Base-by-base conservation (phyloP, 345 rosid species). In the Camelina sativa region DNA sequence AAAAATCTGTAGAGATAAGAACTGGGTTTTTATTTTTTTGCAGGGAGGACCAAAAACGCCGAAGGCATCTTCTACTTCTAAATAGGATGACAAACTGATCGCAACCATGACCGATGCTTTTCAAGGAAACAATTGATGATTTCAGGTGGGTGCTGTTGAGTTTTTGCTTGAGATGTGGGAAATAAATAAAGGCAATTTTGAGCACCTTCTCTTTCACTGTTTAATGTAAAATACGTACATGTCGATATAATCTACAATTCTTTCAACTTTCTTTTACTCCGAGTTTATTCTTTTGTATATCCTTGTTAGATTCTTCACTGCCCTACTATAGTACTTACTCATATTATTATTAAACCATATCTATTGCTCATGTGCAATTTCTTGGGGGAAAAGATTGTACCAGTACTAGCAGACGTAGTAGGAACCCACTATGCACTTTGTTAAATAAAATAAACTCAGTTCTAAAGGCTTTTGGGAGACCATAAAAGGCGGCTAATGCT, bases 11-110 rank as follows among this genome's bases (percentile, higher is more conserved):
- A 10, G 56, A 17, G 43, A 62, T 76, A 44, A 53, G 64, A 69
- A 62, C 15, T 4, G 60, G 25, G 25, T 76, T 62, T 25, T 43
- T 13, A 6, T 3, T 11, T 13, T 2, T 32, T 53, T 44, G 69
- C 38, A 76, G 80, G 80, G 65, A 47, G 80, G 59, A 69, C 66
- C 59, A 47, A 70, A 19, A 64, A 62, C 71, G 7, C 71, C 75
- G 55, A 76, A 69, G 44, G 43, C 71, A 54, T n/a, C 69, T 43
- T 69, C 74, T 7, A 62, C 65, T 34, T 41, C 65, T 11, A 44
- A 19, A 28, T 50, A 43, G 8, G 74, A 25, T 8, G 64, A 53
- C 16, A 53, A 76, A n/a, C 16, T 28, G 32, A 41, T 41, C 16
- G 17, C 28, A 53, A 54, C 41, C 22, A n/a, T 11, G 37, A 15